Percentiles rank a stretch among this genome's conserved stretches.
phyloP scores from a whole-genome alignment of 1,284 basidiomycete genomes.

The Exobasidium cylindrosporum region DNA sequence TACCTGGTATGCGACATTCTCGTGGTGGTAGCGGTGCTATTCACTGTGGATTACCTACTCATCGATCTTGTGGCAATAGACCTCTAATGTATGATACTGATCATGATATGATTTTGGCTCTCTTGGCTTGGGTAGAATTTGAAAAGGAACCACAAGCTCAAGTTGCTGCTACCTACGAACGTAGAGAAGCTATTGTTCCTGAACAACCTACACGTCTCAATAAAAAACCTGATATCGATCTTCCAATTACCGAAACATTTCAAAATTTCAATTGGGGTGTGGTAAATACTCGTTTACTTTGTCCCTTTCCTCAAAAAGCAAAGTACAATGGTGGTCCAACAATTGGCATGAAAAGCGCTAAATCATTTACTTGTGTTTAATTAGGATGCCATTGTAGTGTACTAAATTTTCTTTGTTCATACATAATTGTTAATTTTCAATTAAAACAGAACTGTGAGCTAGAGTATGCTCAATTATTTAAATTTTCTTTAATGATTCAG shows the following conservation, averaged over 20 bases:
- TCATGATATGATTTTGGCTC: constrained; percentile 21
- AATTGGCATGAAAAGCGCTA: constrained; percentile 13
- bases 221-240: neutral
- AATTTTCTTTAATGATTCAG: too few species aligned
- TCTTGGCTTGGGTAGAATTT: constrained; percentile 23
- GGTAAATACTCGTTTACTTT: constrained; percentile 20
- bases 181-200: constrained; percentile 5
- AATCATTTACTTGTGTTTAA: constrained; percentile 15
- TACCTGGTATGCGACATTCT: constrained; percentile 36
- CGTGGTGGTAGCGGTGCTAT: constrained; percentile 19
- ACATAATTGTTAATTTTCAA: too few species aligned
- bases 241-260: neutral
- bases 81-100: constrained; percentile 18
- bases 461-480: too few species aligned
- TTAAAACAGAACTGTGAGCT: too few species aligned
- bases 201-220: neutral
- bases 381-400: too few species aligned
- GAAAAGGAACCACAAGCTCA: neutral
- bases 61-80: constrained; percentile 20
- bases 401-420: too few species aligned
- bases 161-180: constrained; percentile 20
- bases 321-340: constrained; percentile 13
- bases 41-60: constrained; percentile 20
- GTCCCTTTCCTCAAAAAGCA: constrained; percentile 19
- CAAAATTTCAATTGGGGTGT: constrained; percentile 13